Evolutionary conservation across 2,329 filamentous ascomycete genomes (phyloP).

Genomic region (Rosellinia necatrix): DNA sequence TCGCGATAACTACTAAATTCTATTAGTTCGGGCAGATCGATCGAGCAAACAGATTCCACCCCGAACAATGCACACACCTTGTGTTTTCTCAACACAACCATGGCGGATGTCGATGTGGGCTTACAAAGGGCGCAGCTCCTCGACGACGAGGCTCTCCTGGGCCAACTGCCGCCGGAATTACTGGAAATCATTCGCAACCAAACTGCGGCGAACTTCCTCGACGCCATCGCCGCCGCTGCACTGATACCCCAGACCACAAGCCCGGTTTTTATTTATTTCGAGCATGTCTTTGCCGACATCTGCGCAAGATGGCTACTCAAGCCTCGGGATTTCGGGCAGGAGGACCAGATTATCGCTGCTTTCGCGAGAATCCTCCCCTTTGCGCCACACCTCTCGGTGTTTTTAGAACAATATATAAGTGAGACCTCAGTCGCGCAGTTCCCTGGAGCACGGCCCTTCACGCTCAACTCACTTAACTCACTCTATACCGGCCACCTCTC

Average conservation of each 20-base stretch:
- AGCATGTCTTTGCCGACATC: slow-evolving; percentile 77
- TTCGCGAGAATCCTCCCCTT: slow-evolving; percentile 82
- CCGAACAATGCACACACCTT: slow-evolving; percentile 28
- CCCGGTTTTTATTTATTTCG: slow-evolving; percentile 74
- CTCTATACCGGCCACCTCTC: slow-evolving; percentile 19
- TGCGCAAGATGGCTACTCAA: slow-evolving; percentile 76
- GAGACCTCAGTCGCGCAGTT: slow-evolving; percentile 35
- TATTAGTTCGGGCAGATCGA: slow-evolving; percentile 13
- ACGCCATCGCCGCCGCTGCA: slow-evolving; percentile 70
- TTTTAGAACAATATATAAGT: slow-evolving; percentile 59
- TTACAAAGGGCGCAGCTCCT: slow-evolving; percentile 61
- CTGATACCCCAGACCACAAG: slow-evolving; percentile 73
- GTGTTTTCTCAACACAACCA: slow-evolving; percentile 42
- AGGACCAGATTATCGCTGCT: slow-evolving; percentile 63
- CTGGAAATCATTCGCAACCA: slow-evolving; percentile 67
- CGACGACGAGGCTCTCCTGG: slow-evolving; percentile 56
- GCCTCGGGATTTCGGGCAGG: slow-evolving; percentile 44
- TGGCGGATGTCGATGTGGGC: slow-evolving; percentile 61
- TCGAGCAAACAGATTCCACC: slow-evolving; percentile 16
- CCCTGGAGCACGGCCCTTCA: slow-evolving; percentile 28
- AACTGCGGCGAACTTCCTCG: slow-evolving; percentile 68
- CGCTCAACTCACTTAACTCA: slow-evolving; percentile 38
- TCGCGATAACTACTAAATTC: slow-evolving; percentile 30
- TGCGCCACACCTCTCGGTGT: slow-evolving; percentile 77
- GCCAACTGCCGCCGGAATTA: slow-evolving; percentile 71